Percentiles rank a stretch among this genome's conserved stretches.
These are phyloP conservation scores for Colletotrichum echinochloae DNA, from an alignment of 2,329 filamentous ascomycete genomes.

Conservation along the genomic window DNA sequence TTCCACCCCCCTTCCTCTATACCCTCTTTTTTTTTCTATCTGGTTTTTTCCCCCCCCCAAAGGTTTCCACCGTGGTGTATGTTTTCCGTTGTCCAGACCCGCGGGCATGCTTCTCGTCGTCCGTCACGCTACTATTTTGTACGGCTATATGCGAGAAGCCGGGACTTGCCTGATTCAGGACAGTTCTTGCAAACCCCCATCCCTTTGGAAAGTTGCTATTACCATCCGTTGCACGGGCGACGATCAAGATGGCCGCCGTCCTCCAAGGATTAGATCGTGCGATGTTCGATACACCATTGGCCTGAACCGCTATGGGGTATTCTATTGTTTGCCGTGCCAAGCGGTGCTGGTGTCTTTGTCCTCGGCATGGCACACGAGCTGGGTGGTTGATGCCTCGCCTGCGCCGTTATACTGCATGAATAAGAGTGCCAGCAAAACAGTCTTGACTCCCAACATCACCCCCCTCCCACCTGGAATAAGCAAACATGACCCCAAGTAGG, in stretches of 20 bases:
- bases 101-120: not conserved
- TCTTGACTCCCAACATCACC: not conserved
- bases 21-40: slow-evolving; percentile 1
- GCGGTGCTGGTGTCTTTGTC: not conserved
- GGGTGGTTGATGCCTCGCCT: slow-evolving; percentile 13
- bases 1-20: too few relatives aligned
- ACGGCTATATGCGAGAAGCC: not conserved
- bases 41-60: not conserved
- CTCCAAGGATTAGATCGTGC: not conserved
- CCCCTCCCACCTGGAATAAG: slow-evolving; percentile 21
- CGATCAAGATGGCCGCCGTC: not conserved
- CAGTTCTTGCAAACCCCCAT: not conserved
- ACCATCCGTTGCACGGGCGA: too few relatives aligned
- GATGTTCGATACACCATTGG: not conserved
- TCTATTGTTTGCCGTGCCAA: not conserved
- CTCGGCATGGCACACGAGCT: not conserved
- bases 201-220: not conserved
- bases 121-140: not conserved
- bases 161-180: not conserved
- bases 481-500: slow-evolving; percentile 19
- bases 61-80: not conserved
- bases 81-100: not conserved
- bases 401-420: slow-evolving; percentile 21
- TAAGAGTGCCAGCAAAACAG: not conserved
- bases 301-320: not conserved